Conservation (phyloP, 2,329 filamentous ascomycete genomes). For the Pleoardoris graminearum region DNA sequence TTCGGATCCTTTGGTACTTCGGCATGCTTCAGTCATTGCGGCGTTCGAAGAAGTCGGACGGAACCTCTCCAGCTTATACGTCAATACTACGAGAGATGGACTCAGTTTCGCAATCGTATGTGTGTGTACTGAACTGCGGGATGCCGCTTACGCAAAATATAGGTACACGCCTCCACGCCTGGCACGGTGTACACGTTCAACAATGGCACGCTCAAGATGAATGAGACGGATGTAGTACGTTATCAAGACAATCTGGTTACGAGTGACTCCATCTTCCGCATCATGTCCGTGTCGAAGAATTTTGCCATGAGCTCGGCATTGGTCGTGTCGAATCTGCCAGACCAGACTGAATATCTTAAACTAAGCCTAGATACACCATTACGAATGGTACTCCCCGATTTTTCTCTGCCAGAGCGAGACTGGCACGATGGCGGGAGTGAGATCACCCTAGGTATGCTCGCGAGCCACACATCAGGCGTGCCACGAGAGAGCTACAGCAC, state of each 20-base stretch:
- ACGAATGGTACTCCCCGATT: constrained; percentile 25
- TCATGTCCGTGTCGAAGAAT: constrained; percentile 36
- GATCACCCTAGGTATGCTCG: constrained; percentile 38
- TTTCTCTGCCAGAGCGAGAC: constrained; percentile 26
- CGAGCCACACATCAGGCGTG: constrained; percentile 35
- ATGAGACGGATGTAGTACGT: constrained; percentile 23
- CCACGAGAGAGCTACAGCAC: constrained; percentile 37
- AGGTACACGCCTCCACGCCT: constrained; percentile 34
- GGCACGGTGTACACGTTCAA: constrained; percentile 30
- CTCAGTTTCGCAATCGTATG: constrained; percentile 36
- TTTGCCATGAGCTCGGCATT: constrained; percentile 32
- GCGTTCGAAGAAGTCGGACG: constrained; percentile 28
- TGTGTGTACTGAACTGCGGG: background rate
- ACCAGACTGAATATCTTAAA: too few relatives aligned
- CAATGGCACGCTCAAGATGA: constrained; percentile 35
- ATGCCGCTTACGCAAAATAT: background rate
- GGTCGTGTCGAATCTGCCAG: constrained; percentile 21
- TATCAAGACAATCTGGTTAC: constrained; percentile 22
- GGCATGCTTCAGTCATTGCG: constrained; percentile 26
- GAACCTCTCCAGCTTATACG: constrained; percentile 23
- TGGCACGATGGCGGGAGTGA: constrained; percentile 39
- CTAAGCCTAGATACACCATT: constrained; percentile 28
- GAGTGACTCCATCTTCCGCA: constrained; percentile 36
- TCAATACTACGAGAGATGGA: constrained; percentile 32
- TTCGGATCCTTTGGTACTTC: constrained; percentile 19